phyloP scores from a whole-genome alignment of 2,329 filamentous ascomycete species.

The Fusarium aywerte region DNA sequence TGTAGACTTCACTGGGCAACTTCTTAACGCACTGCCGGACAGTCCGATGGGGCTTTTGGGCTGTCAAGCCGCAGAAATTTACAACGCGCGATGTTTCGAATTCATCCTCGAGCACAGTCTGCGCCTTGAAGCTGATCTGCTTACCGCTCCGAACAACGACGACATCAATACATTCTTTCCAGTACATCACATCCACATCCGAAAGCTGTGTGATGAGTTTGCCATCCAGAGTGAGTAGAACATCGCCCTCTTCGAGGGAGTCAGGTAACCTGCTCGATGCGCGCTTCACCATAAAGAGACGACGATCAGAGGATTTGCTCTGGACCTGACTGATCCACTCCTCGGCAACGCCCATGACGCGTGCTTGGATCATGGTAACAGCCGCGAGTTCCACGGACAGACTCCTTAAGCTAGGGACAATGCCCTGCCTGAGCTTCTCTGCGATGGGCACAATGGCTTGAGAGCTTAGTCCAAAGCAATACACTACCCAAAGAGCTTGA shows the following conservation, averaged over 20 bases:
- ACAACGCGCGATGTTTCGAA: constrained; percentile 92
- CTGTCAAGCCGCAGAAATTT: constrained; percentile 91
- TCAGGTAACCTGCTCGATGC: constrained; percentile 63
- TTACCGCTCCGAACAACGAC: constrained; percentile 88
- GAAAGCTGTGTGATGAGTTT: constrained; percentile 92
- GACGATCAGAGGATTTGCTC: constrained; percentile 90
- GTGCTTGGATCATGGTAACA: constrained; percentile 94
- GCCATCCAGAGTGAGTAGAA: constrained; percentile 88
- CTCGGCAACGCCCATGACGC: constrained; percentile 95
- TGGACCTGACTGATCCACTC: constrained; percentile 93
- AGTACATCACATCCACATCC: constrained; percentile 96
- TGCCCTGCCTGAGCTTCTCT: constrained; percentile 81
- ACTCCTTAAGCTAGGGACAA: constrained; percentile 84
- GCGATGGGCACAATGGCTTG: constrained; percentile 90
- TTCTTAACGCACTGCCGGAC: constrained; percentile 97
- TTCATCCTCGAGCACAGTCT: constrained; percentile 87
- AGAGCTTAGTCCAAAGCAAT: constrained; percentile 83
- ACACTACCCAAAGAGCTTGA: constrained; percentile 94
- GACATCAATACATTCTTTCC: constrained; percentile 82
- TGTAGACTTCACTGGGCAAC: constrained; percentile 96
- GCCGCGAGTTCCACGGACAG: constrained; percentile 93
- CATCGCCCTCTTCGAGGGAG: constrained; percentile 86
- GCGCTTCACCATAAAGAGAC: constrained; percentile 98
- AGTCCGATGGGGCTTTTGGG: constrained; percentile 94
- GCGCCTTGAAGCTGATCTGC: constrained; percentile 79